Evolutionary conservation across 495 filamentous ascomycete genomes (phyloP), one percentile per base, ranked within the genome.

Genomic region (Annulohypoxylon stygium): DNA sequence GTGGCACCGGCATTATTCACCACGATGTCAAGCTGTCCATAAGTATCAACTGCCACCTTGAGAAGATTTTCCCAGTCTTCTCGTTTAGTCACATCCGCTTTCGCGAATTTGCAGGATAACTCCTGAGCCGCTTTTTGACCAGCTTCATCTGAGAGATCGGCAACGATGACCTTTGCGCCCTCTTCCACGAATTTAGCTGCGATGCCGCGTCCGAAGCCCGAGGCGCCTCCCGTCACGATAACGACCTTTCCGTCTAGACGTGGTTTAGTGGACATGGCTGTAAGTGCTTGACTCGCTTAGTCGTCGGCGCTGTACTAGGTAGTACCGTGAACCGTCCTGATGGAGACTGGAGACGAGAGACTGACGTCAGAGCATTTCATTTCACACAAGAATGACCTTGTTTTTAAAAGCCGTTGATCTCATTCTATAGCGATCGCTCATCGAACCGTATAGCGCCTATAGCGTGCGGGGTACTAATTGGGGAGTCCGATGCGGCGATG

Each of bases 1-100:
- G 86, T 86, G 36, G 89, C 89, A 1, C 91, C 91, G 4, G 91
- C 91, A 80, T 93, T 93, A 78, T 93, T 91, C 36, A 91, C 85
- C 51, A 90, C 70, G 4, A 90, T 82, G 70, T 91, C 88, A 30
- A 91, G 65, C 25, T 82, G 73, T 6, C 88, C 88, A 53, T 83
- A 89, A 33, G 80, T 79, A 10, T 75, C 78, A 9, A 89, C 70
- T 0, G 88, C 84, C 26, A 78, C 62, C 23, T 86, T 78, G 8
- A 89, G 76, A 8, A 87, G 75, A 0, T 57, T 61, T 65, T 81
- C 81, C 88, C 88, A 90, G 48, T 87, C 85, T 7, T 70, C 74
- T 8, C 77, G 77, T 5, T 81, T 82, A 11, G 88, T 85, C 9
- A 90, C 86, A 68, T 90, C 84, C 43, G 80, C 82, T 60, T 79